Percentiles rank a stretch among this genome's conserved stretches.
Evolutionary conservation across 2,329 filamentous ascomycete genomes (phyloP).

Genomic region (Pseudogymnoascus verrucosus): DNA sequence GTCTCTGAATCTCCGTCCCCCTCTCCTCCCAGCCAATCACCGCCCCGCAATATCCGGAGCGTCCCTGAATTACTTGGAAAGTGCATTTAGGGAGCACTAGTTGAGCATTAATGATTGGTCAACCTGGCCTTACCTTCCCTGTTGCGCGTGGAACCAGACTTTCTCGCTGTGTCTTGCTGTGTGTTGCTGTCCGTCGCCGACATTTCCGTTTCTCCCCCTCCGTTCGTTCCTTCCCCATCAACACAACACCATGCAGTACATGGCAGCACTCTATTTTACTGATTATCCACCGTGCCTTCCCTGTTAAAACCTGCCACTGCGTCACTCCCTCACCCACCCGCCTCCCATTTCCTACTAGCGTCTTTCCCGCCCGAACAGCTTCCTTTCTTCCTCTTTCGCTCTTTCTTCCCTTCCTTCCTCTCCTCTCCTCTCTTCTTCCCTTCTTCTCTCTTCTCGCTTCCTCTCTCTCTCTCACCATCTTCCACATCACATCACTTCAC

Average conservation of each 20-base stretch:
- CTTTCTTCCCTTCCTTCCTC: not conserved
- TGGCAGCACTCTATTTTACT: too few relatives aligned
- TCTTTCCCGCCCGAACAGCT: not conserved
- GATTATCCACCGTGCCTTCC: conserved; percentile 3
- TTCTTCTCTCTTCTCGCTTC: not conserved
- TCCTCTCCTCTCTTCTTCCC: not conserved
- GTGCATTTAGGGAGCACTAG: not conserved
- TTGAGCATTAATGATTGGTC: not conserved
- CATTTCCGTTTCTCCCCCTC: not conserved
- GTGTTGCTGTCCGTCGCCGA: not conserved
- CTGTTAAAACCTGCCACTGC: not conserved
- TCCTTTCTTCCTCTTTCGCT: conserved; percentile 5
- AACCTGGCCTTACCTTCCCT: too few relatives aligned
- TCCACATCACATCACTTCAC: not conserved
- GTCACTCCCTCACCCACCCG: not conserved
- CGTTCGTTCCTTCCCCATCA: not conserved
- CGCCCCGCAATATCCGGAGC: not conserved
- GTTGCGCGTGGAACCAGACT: not conserved
- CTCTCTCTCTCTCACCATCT: not conserved
- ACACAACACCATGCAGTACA: not conserved
- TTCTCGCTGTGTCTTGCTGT: not conserved
- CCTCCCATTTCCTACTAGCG: not conserved
- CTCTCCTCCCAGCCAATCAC: not conserved
- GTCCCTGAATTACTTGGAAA: not conserved
- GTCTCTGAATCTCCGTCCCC: not conserved